A percentile compares a stretch with the other conserved stretches of the same genome.
phyloP scores from a whole-genome alignment of 176 grass and related monocot species.

The Cenchrus americanus region DNA sequence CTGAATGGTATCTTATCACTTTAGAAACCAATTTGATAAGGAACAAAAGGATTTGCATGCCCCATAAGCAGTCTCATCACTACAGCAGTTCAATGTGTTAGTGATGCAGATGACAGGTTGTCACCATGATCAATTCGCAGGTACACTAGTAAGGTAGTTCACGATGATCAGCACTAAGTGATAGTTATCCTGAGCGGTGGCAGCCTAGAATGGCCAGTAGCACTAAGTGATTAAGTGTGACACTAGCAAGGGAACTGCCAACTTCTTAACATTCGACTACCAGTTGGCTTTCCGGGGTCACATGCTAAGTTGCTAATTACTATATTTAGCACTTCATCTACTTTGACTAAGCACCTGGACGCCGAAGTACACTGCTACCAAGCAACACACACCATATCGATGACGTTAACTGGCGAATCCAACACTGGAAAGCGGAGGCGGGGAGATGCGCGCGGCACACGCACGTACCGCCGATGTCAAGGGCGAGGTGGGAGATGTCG shows the following conservation, averaged over 20 bases:
- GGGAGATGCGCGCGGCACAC: neutral
- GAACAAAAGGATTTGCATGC: neutral
- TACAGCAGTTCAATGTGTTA: neutral
- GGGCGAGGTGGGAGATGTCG: constrained; percentile 94
- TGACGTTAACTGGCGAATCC: neutral
- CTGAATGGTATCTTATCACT: neutral
- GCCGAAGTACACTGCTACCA: neutral
- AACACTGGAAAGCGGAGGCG: neutral
- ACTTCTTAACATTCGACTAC: neutral
- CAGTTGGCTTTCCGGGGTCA: neutral
- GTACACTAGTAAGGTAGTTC: neutral
- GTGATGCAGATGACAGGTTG: neutral
- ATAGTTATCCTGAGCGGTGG: neutral
- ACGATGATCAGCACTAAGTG: neutral
- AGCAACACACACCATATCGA: neutral
- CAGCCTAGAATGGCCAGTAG: neutral
- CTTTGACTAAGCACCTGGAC: constrained; percentile 2
- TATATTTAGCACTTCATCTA: neutral
- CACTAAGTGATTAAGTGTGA: too few species aligned
- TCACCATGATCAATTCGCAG: neutral
- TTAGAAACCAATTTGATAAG: neutral
- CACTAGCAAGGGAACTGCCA: neutral
- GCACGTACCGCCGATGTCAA: constrained; percentile 87
- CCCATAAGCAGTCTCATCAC: neutral
- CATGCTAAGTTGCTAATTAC: neutral